Base-by-base conservation (phyloP, 371 early-diverging fungal species). In the Thermomucor indicae-seudaticae region DNA sequence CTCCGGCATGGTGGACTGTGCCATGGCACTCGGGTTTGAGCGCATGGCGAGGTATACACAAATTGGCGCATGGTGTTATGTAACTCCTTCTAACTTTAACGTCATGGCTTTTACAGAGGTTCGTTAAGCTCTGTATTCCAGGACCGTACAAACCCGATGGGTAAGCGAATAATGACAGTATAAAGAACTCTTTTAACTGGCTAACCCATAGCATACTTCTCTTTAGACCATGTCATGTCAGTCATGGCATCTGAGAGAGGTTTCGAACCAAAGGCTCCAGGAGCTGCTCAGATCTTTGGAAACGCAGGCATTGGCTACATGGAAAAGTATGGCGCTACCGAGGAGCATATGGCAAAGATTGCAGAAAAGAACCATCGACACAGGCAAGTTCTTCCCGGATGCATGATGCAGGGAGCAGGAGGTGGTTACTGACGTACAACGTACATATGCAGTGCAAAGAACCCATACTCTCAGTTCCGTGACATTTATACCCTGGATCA, bases 401-500 rank as follows among this genome's bases (percentile, higher is more conserved):
- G 5, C 14, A 8, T 30, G 27, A 30, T 25, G 4, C 45, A 45
- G n/a, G 12, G 14, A 6, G 23, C 41, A 41, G 14, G 25, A 23
- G 30, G 10, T 40, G 8, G 19, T 7, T 40, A 17, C 7, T 14
- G 19, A 11, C 19, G 17, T n/a, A n/a, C n/a, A n/a, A n/a, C n/a
- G n/a, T n/a, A n/a, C n/a, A 7, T 19, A n/a, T 20, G 23, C 11
- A 83, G 85, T 40, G 74, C 84, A n/a, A 59, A 75, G 51, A 88
- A 87, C 64, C 89, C 89, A 14, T 90, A 90, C 68, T 79, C 88
- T 28, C 90, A 90, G 63, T 90, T 89, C 79, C 79, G 78, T 23
- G 81, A 85, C 47, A 66, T 81, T 37, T 84, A 83, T 55, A 76
- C 84, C 4, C 59, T 88, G 41, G 88, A 86, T 39, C 82, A 88